phyloP scores from a whole-genome alignment of 129 eudicot genomes.

The Ambrosia trifida region DNA sequence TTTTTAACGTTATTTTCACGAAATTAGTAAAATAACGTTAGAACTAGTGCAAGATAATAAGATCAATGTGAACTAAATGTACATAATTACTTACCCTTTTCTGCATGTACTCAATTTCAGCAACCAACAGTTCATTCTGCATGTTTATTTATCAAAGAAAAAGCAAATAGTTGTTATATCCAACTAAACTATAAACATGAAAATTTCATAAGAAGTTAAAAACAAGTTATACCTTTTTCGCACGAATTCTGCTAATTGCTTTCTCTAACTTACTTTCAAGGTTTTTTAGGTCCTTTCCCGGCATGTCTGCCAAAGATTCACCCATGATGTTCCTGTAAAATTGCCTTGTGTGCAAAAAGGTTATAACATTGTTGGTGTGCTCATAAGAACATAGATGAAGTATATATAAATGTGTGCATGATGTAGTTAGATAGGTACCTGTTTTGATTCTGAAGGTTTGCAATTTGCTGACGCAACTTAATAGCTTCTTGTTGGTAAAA shows the following conservation, averaged over 20 bases:
- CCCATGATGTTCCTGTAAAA: slow-evolving; percentile 83
- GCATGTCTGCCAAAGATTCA: slow-evolving; percentile 55
- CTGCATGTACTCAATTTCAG: slow-evolving; percentile 94
- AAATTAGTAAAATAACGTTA: too few relatives aligned
- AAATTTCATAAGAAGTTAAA: slow-evolving; percentile 1
- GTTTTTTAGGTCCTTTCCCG: slow-evolving; percentile 57
- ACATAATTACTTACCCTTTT: slow-evolving; percentile 60
- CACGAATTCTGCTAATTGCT: slow-evolving; percentile 70
- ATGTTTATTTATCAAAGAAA: slow-evolving; percentile 15
- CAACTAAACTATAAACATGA: background rate
- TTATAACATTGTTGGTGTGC: background rate
- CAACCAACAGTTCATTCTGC: slow-evolving; percentile 90
- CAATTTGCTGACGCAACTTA: slow-evolving; percentile 76
- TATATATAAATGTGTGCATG: background rate
- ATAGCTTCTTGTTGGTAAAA: slow-evolving; percentile 88
- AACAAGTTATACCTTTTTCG: slow-evolving; percentile 66
- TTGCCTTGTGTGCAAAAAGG: slow-evolving; percentile 23
- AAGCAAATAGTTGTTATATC: slow-evolving; percentile 3
- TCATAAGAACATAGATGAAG: background rate
- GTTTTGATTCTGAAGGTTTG: slow-evolving; percentile 68
- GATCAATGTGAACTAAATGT: background rate
- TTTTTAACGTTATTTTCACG: too few relatives aligned
- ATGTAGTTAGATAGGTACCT: slow-evolving; percentile 37
- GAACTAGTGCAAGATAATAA: too few relatives aligned
- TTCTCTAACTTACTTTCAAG: slow-evolving; percentile 67